Conservation (phyloP, 2,329 filamentous ascomycete genomes). For the Ceratocystis alfenasii region DNA sequence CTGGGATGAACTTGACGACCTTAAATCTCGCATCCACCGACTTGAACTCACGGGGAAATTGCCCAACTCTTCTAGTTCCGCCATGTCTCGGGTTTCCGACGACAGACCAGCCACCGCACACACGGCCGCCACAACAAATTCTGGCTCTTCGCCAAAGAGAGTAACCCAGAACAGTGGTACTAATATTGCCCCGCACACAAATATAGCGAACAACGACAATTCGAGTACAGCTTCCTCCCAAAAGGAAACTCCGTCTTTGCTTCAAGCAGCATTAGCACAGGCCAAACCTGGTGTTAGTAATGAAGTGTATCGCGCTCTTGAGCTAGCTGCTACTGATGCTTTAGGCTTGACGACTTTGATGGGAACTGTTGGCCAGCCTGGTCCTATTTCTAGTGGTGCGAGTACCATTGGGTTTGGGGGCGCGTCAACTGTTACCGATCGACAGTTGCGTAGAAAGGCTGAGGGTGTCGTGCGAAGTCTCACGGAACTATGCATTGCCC, state of each 20-base stretch:
- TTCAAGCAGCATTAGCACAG: constrained; percentile 71
- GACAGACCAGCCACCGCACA: constrained; percentile 84
- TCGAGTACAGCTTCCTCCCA: constrained; percentile 34
- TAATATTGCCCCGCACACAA: constrained; percentile 36
- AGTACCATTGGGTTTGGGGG: constrained; percentile 45
- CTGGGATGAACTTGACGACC: constrained; percentile 92
- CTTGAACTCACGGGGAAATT: constrained; percentile 83
- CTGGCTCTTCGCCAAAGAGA: constrained; percentile 70
- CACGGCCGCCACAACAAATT: constrained; percentile 81
- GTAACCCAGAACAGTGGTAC: constrained; percentile 32
- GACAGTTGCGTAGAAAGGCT: constrained; percentile 77
- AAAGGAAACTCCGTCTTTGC: constrained; percentile 58
- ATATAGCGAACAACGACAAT: constrained; percentile 31
- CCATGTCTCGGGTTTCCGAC: constrained; percentile 59
- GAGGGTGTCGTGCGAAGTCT: constrained; percentile 87
- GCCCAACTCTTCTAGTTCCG: constrained; percentile 68
- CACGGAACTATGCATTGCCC: constrained; percentile 79
- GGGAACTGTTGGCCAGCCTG: constrained; percentile 56
- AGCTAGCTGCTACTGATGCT: constrained; percentile 71
- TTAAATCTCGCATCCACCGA: constrained; percentile 84
- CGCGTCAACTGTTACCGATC: constrained; percentile 50
- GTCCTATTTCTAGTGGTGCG: constrained; percentile 54
- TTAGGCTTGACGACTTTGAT: constrained; percentile 67
- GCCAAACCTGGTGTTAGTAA: constrained; percentile 56
- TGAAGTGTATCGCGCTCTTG: constrained; percentile 66